phyloP scores from a whole-genome alignment of 345 rosid species.

The Kandelia obovata region DNA sequence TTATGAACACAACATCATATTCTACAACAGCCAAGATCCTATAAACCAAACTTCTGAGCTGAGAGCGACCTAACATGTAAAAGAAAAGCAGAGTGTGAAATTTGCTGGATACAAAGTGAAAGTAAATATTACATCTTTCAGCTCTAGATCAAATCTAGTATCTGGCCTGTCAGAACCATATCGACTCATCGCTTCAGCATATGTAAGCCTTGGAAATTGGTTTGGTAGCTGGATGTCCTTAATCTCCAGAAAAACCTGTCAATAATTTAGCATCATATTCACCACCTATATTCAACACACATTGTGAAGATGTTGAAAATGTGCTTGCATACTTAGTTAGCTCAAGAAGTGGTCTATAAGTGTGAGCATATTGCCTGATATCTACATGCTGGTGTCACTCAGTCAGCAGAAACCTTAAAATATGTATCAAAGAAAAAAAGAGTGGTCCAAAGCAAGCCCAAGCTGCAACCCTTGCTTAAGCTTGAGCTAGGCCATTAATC shows the following conservation, averaged over 20 bases:
- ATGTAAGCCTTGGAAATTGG: slow-evolving; percentile 88
- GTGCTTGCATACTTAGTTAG: background rate
- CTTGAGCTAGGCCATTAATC: too few relatives aligned
- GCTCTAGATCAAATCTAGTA: slow-evolving; percentile 81
- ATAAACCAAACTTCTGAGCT: background rate
- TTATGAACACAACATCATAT: background rate
- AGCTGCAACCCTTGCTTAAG: background rate
- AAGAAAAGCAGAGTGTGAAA: too few relatives aligned
- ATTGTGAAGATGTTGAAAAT: background rate
- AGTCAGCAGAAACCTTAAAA: background rate
- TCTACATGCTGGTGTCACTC: too few relatives aligned
- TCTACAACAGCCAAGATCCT: background rate
- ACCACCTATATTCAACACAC: background rate
- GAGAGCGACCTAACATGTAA: too few relatives aligned
- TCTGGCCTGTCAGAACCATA: slow-evolving; percentile 97
- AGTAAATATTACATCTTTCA: slow-evolving; percentile 70
- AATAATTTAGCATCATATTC: slow-evolving; percentile 14
- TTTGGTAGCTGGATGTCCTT: slow-evolving; percentile 73
- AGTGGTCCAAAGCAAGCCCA: background rate
- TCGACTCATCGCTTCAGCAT: slow-evolving; percentile 78
- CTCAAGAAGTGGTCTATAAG: too few relatives aligned
- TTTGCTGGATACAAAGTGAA: background rate
- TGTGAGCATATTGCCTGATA: too few relatives aligned
- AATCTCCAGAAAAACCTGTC: slow-evolving; percentile 78
- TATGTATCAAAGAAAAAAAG: background rate